Evolutionary conservation across 495 filamentous ascomycete genomes (phyloP).

Genomic region (Neurospora tetrasperma): DNA sequence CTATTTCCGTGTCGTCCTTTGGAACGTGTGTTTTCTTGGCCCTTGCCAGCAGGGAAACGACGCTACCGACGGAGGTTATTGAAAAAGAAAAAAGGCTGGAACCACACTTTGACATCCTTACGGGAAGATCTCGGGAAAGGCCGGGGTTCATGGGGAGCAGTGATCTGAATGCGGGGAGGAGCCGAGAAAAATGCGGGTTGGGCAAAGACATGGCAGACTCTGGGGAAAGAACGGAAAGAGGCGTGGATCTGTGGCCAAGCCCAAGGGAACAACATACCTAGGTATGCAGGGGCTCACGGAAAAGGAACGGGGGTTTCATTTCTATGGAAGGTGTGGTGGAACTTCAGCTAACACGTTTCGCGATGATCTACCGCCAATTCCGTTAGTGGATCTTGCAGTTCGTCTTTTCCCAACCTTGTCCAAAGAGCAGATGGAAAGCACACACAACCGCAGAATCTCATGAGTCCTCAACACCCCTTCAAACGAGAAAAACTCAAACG

Average conservation of each 20-base stretch:
- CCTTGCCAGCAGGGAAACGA: background rate
- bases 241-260: background rate
- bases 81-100: background rate
- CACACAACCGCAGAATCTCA: background rate
- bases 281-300: background rate
- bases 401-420: background rate
- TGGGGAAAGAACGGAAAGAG: background rate
- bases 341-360: background rate
- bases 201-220: background rate
- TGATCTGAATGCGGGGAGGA: slow-evolving; percentile 1
- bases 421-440: background rate
- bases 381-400: background rate
- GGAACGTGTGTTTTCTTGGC: background rate
- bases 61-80: background rate
- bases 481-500: background rate
- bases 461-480: background rate
- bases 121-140: slow-evolving; percentile 1
- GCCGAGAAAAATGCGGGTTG: slow-evolving; percentile 1
- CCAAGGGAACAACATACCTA: background rate
- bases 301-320: background rate
- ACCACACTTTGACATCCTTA: background rate
- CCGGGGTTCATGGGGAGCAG: background rate
- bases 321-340: background rate
- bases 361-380: background rate
- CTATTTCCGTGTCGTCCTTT: background rate